A percentile compares a stretch with the other conserved stretches of the same genome.
Evolutionary conservation across 139 green algal species (phyloP).

Genomic region (Tetradesmus obliquus): DNA sequence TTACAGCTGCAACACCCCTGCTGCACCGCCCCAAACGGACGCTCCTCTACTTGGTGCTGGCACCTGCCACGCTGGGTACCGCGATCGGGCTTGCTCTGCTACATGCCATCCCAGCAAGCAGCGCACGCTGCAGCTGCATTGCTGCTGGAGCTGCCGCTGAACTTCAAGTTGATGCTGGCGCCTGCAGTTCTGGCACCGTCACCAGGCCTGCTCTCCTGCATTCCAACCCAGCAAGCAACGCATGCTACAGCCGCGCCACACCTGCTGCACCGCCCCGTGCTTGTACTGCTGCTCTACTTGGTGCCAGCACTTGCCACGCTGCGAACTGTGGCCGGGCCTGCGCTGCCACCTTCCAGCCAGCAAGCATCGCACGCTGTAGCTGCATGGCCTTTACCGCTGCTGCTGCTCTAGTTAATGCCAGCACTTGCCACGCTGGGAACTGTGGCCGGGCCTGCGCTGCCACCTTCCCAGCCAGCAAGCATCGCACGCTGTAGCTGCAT

Average conservation of each 20-base stretch:
- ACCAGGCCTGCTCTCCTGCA: conserved; percentile 48
- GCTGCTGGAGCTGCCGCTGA: too few species aligned
- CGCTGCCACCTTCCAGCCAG: too few species aligned
- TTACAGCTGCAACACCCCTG: neutral
- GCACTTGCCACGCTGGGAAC: neutral
- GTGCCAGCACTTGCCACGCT: too few species aligned
- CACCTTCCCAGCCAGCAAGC: too few species aligned
- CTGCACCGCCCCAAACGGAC: neutral
- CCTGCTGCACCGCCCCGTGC: too few species aligned
- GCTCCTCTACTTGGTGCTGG: neutral
- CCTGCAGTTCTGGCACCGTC: neutral
- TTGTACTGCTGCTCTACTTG: too few species aligned
- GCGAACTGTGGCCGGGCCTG: too few species aligned
- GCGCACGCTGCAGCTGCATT: conserved; percentile 68
- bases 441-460: conserved; percentile 47
- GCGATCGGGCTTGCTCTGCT: conserved; percentile 46
- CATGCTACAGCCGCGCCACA: too few species aligned
- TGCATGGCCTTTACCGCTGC: neutral
- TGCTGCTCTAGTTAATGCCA: neutral
- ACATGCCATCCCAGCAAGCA: too few species aligned
- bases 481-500: conserved; percentile 68
- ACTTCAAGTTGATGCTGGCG: neutral
- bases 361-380: neutral
- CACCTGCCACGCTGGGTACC: neutral
- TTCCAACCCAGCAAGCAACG: too few species aligned